These are phyloP conservation scores for Phytophthora multivora DNA, from an alignment of 352 stramenopile species.

Conservation along the genomic window DNA sequence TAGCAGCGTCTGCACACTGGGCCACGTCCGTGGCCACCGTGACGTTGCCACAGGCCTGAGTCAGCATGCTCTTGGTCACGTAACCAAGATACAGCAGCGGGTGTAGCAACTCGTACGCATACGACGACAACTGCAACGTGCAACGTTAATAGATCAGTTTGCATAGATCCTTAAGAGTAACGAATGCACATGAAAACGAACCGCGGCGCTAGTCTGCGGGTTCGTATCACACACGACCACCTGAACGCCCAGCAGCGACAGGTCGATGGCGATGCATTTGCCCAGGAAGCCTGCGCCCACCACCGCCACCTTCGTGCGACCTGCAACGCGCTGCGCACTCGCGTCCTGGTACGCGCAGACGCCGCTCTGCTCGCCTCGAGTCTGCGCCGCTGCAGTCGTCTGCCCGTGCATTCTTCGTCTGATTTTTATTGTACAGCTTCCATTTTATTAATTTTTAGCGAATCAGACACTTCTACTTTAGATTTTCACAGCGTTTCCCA, in stretches of 20 bases:
- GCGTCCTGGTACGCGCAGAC: constrained; percentile 32
- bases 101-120: constrained; percentile 68
- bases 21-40: constrained; percentile 48
- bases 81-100: constrained; percentile 76
- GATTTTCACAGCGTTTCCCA: too few relatives aligned
- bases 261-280: constrained; percentile 69
- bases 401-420: constrained; percentile 24
- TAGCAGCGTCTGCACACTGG: constrained; percentile 46
- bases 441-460: neutral
- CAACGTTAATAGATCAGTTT: constrained; percentile 1
- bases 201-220: constrained; percentile 34
- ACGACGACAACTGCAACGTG: constrained; percentile 49
- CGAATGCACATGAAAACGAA: constrained; percentile 19
- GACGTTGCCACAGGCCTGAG: constrained; percentile 57
- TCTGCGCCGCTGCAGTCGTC: neutral
- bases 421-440: constrained; percentile 4
- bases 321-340: constrained; percentile 11
- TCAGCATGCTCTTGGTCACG: constrained; percentile 80
- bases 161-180: neutral
- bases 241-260: constrained; percentile 62
- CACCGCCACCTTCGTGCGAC: constrained; percentile 46
- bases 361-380: constrained; percentile 10
- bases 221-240: constrained; percentile 71
- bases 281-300: constrained; percentile 71
- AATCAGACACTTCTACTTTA: neutral